Conservation (phyloP, 2,329 filamentous ascomycete genomes). For the Epichloe glyceriae region DNA sequence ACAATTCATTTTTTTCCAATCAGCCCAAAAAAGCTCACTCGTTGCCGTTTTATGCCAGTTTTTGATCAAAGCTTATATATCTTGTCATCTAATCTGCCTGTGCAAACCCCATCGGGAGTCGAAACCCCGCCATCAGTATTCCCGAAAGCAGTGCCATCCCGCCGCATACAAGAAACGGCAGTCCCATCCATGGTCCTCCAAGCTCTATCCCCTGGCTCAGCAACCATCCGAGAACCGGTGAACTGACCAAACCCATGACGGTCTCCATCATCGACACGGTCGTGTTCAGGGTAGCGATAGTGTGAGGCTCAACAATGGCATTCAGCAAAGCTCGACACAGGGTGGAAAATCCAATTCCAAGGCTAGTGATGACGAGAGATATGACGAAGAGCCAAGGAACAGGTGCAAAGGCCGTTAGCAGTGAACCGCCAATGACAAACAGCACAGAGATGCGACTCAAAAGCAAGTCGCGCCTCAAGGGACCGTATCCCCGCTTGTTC, state of each 20-base stretch:
- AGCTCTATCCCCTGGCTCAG: slow-evolving; percentile 31
- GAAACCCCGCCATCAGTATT: slow-evolving; percentile 18
- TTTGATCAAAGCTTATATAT: neutral
- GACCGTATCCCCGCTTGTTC: slow-evolving; percentile 16
- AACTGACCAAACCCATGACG: slow-evolving; percentile 31
- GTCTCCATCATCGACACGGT: slow-evolving; percentile 37
- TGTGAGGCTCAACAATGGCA: slow-evolving; percentile 37
- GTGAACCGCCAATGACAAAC: slow-evolving; percentile 19
- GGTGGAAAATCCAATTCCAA: slow-evolving; percentile 30
- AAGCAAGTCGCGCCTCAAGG: slow-evolving; percentile 26
- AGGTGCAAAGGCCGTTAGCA: slow-evolving; percentile 25
- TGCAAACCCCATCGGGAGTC: slow-evolving; percentile 12
- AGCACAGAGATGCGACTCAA: slow-evolving; percentile 23
- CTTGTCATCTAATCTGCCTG: slow-evolving; percentile 2
- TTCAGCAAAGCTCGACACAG: slow-evolving; percentile 38
- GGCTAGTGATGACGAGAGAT: slow-evolving; percentile 30
- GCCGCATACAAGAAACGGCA: slow-evolving; percentile 32
- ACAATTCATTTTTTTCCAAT: no score
- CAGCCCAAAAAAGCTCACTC: no score
- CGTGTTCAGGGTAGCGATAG: slow-evolving; percentile 41
- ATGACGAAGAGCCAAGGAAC: slow-evolving; percentile 22
- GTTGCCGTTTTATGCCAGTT: no score
- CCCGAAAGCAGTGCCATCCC: slow-evolving; percentile 18
- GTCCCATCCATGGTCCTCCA: slow-evolving; percentile 34
- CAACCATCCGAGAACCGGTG: slow-evolving; percentile 32